Evolutionary conservation across 208 protist genomes (phyloP).

Genomic region (Strigomonas galati): DNA sequence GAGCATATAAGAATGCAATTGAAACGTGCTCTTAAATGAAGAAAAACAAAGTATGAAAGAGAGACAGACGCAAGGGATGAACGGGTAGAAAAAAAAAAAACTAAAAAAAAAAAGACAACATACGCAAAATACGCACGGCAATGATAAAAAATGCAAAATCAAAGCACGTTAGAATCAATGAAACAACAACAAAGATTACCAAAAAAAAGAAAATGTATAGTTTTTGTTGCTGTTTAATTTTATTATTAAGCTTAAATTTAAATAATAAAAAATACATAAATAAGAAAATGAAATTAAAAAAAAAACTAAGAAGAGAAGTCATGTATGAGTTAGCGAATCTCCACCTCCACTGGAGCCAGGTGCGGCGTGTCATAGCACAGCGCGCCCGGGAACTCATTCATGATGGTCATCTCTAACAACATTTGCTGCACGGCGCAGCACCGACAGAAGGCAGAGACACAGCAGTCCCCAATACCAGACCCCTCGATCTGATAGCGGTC

Average conservation of each 20-base stretch:
- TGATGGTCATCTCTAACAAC: conserved; percentile 55
- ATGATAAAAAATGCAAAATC: background rate
- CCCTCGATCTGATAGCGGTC: conserved; percentile 23
- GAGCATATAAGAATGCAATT: background rate
- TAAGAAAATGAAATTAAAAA: conserved; percentile 5
- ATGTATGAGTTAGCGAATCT: conserved; percentile 21
- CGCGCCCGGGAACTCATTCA: conserved; percentile 59
- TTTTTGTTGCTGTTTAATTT: background rate
- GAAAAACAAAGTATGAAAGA: background rate
- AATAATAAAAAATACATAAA: background rate
- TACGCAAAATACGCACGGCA: background rate
- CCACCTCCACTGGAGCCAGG: conserved; percentile 18
- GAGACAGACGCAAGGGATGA: no score
- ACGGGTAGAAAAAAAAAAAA: background rate
- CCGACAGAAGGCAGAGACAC: conserved; percentile 26
- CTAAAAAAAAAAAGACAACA: background rate
- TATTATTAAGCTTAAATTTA: background rate
- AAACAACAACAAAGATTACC: background rate
- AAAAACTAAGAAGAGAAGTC: background rate
- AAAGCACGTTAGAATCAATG: background rate
- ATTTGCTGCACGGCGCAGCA: conserved; percentile 48
- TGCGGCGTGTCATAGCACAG: conserved; percentile 27
- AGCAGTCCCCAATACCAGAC: conserved; percentile 17
- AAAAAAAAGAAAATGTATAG: conserved; percentile 10
- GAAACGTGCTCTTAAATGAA: background rate